Evolutionary conservation across 805 yeast genomes (phyloP).

Genomic region (Suhomyces sp.): DNA sequence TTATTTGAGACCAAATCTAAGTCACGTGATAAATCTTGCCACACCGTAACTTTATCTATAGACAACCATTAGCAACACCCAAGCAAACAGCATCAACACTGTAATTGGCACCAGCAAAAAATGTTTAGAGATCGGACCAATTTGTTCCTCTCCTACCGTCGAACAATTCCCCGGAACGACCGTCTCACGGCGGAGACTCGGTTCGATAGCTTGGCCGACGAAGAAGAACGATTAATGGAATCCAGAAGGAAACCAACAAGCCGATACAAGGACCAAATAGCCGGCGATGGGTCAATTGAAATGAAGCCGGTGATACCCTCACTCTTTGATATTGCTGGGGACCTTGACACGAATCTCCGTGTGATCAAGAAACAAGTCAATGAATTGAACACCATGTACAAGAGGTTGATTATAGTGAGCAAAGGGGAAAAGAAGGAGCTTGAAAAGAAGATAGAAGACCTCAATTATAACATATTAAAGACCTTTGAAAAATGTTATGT

Average conservation of each 20-base stretch:
- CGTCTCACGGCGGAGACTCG: conserved; percentile 20
- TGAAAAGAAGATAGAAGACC: conserved; percentile 74
- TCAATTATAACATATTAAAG: conserved; percentile 73
- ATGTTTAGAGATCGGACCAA: conserved; percentile 97
- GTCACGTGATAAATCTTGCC: no score
- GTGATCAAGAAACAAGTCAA: conserved; percentile 55
- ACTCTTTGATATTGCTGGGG: conserved; percentile 69
- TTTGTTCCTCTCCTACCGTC: conserved; percentile 80
- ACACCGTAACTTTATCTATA: neutral
- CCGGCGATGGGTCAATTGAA: conserved; percentile 45
- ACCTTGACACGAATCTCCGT: conserved; percentile 62
- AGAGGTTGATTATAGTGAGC: conserved; percentile 82
- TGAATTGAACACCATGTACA: conserved; percentile 67
- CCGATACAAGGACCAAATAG: conserved; percentile 15
- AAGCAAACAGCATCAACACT: no score
- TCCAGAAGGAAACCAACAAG: conserved; percentile 20
- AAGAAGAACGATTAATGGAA: conserved; percentile 59
- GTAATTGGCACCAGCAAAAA: no score
- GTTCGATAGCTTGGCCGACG: conserved; percentile 46
- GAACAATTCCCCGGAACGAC: conserved; percentile 73
- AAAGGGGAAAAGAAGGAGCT: conserved; percentile 76
- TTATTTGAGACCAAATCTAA: no score
- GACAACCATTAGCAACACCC: neutral
- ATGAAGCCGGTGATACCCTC: conserved; percentile 72
- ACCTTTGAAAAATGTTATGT: conserved; percentile 77